These are phyloP conservation scores for Claviceps digitariae DNA, from an alignment of 2,329 filamentous ascomycete genomes.

Conservation along the genomic window DNA sequence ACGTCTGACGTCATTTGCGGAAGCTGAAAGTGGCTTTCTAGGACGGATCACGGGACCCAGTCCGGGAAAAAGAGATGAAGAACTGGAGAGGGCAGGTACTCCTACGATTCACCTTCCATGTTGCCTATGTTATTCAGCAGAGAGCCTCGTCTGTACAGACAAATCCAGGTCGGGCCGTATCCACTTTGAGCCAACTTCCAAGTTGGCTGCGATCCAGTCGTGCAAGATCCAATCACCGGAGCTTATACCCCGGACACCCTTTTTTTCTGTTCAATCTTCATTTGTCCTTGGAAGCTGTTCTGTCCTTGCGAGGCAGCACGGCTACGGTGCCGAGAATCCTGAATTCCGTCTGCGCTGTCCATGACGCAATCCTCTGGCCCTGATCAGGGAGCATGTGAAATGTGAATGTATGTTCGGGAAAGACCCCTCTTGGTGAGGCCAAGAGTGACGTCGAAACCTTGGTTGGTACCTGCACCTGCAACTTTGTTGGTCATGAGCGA, in stretches of 20 bases:
- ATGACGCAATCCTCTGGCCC: constrained; percentile 2
- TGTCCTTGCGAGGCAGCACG: too few species aligned
- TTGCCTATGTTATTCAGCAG: too few species aligned
- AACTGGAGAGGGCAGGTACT: too few species aligned
- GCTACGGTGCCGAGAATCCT: neutral
- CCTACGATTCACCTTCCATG: too few species aligned
- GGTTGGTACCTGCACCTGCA: neutral
- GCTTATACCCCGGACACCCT: neutral
- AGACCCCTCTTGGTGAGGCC: neutral
- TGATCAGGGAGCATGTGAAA: neutral
- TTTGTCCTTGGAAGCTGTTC: too few species aligned
- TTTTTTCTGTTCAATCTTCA: neutral
- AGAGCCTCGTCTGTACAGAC: neutral
- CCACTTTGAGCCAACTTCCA: neutral
- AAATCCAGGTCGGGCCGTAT: neutral
- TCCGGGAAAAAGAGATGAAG: too few species aligned
- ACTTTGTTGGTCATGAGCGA: neutral
- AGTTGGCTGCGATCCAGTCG: neutral
- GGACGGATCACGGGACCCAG: too few species aligned
- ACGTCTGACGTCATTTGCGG: neutral
- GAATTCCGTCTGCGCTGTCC: neutral
- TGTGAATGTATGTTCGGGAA: constrained; percentile 1
- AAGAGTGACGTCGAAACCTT: neutral
- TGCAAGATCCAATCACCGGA: constrained; percentile 1
- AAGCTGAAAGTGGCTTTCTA: neutral